phyloP scores from a whole-genome alignment of 345 rosid genomes.

The Hibiscus tridactylites region DNA sequence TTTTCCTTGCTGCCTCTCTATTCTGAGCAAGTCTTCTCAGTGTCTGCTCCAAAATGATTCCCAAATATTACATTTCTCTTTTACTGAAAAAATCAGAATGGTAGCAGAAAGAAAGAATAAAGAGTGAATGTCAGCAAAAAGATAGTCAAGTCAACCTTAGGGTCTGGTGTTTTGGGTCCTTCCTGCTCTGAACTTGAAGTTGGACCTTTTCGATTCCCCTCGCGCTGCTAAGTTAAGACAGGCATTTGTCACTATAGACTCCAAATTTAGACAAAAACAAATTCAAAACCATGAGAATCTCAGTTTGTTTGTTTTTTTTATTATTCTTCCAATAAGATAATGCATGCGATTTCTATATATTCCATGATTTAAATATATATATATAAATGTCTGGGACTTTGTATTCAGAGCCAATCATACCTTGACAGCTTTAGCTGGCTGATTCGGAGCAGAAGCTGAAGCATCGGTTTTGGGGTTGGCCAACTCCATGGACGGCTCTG shows the following conservation, averaged over 20 bases:
- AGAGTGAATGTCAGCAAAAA: background rate
- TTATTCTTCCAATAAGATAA: background rate
- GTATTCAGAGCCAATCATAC: conserved; percentile 13
- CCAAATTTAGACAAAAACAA: background rate
- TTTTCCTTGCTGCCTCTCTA: conserved; percentile 99
- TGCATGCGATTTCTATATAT: background rate
- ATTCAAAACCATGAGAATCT: conserved; percentile 11
- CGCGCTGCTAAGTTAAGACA: conserved; percentile 35
- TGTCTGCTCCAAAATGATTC: conserved; percentile 35
- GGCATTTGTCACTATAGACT: no score
- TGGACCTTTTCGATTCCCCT: conserved; percentile 45
- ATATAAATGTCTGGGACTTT: background rate
- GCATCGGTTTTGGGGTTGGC: conserved; percentile 30
- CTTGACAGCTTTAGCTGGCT: conserved; percentile 42
- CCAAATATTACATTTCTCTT: background rate
- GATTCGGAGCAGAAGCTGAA: conserved; percentile 22
- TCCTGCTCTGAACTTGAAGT: conserved; percentile 47
- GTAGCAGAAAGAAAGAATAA: no score
- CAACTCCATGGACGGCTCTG: conserved; percentile 56
- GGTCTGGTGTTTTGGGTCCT: conserved; percentile 55
- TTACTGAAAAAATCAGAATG: background rate
- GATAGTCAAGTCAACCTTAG: conserved; percentile 34
- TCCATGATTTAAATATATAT: no score
- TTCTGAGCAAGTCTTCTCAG: conserved; percentile 97
- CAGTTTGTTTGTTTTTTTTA: conserved; percentile 1